phyloP scores from a whole-genome alignment of 192 early-diverging fungal genomes.

The Physocladia obscura region DNA sequence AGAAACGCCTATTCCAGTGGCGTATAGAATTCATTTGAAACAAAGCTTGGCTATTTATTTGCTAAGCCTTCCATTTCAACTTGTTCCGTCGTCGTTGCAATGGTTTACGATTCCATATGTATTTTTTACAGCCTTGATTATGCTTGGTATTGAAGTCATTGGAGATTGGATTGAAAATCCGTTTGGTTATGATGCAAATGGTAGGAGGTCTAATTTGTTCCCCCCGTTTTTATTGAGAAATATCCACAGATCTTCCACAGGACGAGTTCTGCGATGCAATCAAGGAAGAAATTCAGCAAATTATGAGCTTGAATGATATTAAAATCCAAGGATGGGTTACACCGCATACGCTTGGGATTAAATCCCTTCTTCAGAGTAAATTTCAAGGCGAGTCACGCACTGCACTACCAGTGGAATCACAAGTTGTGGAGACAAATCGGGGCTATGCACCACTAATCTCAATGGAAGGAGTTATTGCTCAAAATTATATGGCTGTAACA shows the following conservation, averaged over 20 bases:
- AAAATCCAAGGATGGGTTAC: conserved; percentile 1
- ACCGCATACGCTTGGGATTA: neutral
- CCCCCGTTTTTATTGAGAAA: no score
- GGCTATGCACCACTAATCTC: no score
- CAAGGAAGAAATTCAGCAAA: neutral
- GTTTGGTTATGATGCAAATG: conserved; percentile 78
- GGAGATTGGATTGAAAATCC: conserved; percentile 84
- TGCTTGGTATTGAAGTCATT: conserved; percentile 75
- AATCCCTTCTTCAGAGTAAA: no score
- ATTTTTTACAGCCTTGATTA: no score
- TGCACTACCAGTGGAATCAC: no score
- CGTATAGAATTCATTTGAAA: conserved; percentile 85
- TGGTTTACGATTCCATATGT: conserved; percentile 69
- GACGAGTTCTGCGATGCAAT: conserved; percentile 16
- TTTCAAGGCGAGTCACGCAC: no score
- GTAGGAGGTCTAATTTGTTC: conserved; percentile 46
- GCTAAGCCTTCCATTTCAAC: conserved; percentile 80
- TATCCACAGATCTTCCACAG: conserved; percentile 24
- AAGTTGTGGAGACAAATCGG: no score
- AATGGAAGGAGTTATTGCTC: no score
- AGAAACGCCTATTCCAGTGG: conserved; percentile 81
- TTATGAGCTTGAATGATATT: neutral
- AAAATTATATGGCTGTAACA: no score
- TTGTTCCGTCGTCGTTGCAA: conserved; percentile 48
- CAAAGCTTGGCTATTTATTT: conserved; percentile 78